Conservation (phyloP, 768 basidiomycete genomes). For the Lepiota brunneoincarnata region DNA sequence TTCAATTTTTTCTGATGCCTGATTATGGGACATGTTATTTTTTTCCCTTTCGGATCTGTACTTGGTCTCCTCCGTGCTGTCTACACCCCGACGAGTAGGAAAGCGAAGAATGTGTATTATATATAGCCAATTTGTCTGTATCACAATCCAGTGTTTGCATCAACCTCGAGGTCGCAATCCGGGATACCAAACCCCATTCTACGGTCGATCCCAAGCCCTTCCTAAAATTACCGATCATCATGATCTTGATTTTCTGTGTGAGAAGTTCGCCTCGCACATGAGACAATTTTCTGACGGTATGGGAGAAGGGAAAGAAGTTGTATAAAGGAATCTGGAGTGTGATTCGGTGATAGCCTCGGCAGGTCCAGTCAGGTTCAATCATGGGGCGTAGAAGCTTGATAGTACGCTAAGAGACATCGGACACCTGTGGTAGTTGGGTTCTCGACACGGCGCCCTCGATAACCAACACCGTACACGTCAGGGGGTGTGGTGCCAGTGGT, state of each 20-base stretch:
- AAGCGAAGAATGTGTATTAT: neutral
- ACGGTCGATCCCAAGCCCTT: neutral
- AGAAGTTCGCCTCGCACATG: neutral
- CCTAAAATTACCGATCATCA: neutral
- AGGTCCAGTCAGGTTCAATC: no score
- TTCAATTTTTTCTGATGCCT: conserved; percentile 2
- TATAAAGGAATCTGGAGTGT: neutral
- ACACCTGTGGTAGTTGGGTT: no score
- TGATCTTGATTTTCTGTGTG: no score
- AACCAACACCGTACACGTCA: no score
- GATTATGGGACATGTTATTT: neutral
- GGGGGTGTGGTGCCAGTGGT: no score
- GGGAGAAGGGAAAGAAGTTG: neutral
- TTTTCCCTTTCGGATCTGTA: neutral
- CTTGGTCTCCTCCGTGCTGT: neutral
- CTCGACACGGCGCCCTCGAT: no score
- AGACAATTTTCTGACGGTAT: neutral
- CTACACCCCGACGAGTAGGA: neutral
- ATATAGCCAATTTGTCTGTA: neutral
- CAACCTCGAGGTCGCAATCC: conserved; percentile 1
- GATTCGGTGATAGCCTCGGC: no score
- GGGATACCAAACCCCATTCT: neutral
- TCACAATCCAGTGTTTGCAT: neutral
- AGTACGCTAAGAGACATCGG: no score
- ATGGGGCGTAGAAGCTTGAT: no score